A percentile compares a stretch with the other conserved stretches of the same genome.
phyloP scores from a whole-genome alignment of 2,329 filamentous ascomycete genomes.

The Cryoendolithus antarcticus region DNA sequence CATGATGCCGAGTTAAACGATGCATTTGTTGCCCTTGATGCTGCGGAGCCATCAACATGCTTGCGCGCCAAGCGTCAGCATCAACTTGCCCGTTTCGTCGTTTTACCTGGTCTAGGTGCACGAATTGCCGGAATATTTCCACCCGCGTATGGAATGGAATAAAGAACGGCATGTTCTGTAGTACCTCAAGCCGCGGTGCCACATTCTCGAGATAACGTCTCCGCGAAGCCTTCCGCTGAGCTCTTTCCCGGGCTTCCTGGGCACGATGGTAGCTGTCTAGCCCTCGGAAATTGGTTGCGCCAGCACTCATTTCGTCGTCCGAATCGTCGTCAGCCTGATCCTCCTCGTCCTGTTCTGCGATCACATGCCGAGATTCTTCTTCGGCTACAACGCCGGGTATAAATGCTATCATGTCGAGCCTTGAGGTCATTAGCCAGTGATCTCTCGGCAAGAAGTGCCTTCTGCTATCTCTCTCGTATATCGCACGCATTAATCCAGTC shows the following conservation, averaged over 20 bases:
- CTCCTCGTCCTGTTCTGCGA: slow-evolving; percentile 51
- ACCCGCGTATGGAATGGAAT: slow-evolving; percentile 89
- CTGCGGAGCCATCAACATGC: slow-evolving; percentile 19
- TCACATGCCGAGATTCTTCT: slow-evolving; percentile 62
- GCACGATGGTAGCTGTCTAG: slow-evolving; percentile 6
- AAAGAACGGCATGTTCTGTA: slow-evolving; percentile 94
- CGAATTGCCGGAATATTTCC: slow-evolving; percentile 84
- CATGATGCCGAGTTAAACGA: slow-evolving; percentile 48
- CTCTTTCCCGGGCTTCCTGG: slow-evolving; percentile 47
- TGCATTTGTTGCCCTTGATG: slow-evolving; percentile 28
- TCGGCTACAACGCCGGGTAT: slow-evolving; percentile 77
- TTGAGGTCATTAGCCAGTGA: slow-evolving; percentile 88
- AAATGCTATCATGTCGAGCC: slow-evolving; percentile 80
- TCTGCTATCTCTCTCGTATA: slow-evolving; percentile 88
- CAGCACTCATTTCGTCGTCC: slow-evolving; percentile 25
- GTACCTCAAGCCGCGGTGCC: slow-evolving; percentile 74
- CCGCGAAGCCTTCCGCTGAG: slow-evolving; percentile 54
- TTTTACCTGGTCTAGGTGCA: slow-evolving; percentile 64
- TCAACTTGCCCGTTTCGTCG: slow-evolving; percentile 57
- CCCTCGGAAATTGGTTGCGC: background rate
- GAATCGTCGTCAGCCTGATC: slow-evolving; percentile 35
- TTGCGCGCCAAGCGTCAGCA: slow-evolving; percentile 61
- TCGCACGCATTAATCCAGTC: slow-evolving; percentile 68
- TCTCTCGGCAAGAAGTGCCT: slow-evolving; percentile 68
- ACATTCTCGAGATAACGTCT: slow-evolving; percentile 65